Conservation (phyloP, 2,329 filamentous ascomycete genomes). For the Geosmithia morbida region DNA sequence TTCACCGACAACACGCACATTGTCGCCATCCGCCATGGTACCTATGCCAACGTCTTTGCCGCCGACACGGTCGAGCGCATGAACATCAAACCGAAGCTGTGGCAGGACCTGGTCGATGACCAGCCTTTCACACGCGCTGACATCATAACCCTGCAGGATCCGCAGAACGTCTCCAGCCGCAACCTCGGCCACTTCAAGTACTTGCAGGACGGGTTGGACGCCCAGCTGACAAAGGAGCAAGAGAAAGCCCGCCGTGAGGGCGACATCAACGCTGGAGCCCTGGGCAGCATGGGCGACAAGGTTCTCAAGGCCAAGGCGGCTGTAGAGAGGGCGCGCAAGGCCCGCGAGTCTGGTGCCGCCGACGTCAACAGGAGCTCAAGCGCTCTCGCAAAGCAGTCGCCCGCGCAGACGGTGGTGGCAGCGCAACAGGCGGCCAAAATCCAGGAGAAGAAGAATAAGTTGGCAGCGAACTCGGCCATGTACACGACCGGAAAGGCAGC, state of each 20-base stretch:
- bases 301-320: constrained; percentile 85
- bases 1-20: constrained; percentile 98
- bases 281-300: constrained; percentile 68
- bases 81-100: constrained; percentile 95
- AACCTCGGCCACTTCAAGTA: constrained; percentile 84
- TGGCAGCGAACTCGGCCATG: constrained; percentile 71
- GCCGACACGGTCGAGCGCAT: constrained; percentile 91
- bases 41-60: constrained; percentile 87
- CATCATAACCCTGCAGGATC: constrained; percentile 92
- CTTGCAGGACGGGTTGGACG: constrained; percentile 65
- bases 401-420: constrained; percentile 5
- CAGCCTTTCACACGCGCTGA: constrained; percentile 76
- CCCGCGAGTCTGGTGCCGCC: constrained; percentile 43
- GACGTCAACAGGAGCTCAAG: constrained; percentile 40
- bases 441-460: constrained; percentile 36
- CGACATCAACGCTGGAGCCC: constrained; percentile 63
- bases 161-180: constrained; percentile 71
- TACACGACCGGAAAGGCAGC: constrained; percentile 87
- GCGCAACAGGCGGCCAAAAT: constrained; percentile 15
- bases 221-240: constrained; percentile 54
- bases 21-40: constrained; percentile 66
- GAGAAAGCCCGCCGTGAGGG: constrained; percentile 49
- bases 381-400: constrained; percentile 20
- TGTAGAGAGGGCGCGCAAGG: constrained; percentile 75
- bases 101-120: constrained; percentile 81